These are phyloP conservation scores for Sordariomycetes sp. DNA, from an alignment of 2,329 filamentous ascomycete genomes.

Conservation along the genomic window DNA sequence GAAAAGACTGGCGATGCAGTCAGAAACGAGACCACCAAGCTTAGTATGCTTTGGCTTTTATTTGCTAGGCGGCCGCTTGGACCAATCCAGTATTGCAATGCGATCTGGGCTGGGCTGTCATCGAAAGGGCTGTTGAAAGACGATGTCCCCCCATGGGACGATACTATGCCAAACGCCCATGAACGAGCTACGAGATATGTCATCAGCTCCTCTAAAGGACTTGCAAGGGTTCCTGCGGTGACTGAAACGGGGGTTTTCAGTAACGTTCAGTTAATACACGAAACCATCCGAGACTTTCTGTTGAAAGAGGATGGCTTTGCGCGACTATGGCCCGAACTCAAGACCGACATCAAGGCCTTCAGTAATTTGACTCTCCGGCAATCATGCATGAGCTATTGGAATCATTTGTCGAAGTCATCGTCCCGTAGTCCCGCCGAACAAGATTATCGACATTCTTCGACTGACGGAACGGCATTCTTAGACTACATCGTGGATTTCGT, in stretches of 20 bases:
- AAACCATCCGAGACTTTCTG: conserved; percentile 39
- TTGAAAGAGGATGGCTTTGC: conserved; percentile 21
- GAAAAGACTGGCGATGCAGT: conserved; percentile 31
- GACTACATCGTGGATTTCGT: conserved; percentile 5
- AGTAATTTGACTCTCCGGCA: conserved; percentile 2
- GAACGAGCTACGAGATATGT: conserved; percentile 22
- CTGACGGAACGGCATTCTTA: conserved; percentile 30
- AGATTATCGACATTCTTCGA: background rate
- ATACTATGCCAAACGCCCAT: no score
- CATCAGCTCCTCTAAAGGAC: conserved; percentile 36
- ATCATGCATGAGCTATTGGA: conserved; percentile 1
- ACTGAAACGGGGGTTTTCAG: no score
- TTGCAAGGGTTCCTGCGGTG: no score
- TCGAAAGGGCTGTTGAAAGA: no score
- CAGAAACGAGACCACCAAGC: no score
- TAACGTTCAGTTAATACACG: conserved; percentile 43
- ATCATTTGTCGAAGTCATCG: no score
- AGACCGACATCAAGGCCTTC: conserved; percentile 27
- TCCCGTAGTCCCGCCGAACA: no score
- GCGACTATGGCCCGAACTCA: conserved; percentile 26
- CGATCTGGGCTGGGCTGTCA: conserved; percentile 21
- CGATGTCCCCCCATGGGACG: no score
- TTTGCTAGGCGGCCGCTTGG: conserved; percentile 33
- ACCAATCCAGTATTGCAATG: conserved; percentile 33
- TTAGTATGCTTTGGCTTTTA: conserved; percentile 43